These are phyloP conservation scores for Basipetospora chlamydospora DNA, from an alignment of 2,329 filamentous ascomycete species.

Conservation along the genomic window DNA sequence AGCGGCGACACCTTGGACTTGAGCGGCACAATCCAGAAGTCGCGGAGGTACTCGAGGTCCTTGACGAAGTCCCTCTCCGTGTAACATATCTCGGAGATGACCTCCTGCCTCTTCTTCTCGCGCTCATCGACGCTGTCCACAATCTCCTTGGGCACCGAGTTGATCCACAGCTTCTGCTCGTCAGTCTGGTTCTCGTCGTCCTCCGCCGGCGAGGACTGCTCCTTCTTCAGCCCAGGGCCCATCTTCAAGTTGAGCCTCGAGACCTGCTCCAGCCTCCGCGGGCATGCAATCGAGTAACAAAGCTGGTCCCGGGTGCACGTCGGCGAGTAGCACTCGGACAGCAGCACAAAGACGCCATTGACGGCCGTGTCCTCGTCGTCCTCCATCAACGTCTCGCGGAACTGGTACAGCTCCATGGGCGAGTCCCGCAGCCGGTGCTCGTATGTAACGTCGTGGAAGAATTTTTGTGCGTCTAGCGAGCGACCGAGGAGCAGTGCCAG, in stretches of 20 bases:
- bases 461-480: slow-evolving; percentile 92
- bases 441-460: slow-evolving; percentile 98
- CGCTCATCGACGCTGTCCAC: slow-evolving; percentile 78
- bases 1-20: slow-evolving; percentile 74
- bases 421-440: slow-evolving; percentile 91
- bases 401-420: slow-evolving; percentile 91
- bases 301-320: slow-evolving; percentile 91
- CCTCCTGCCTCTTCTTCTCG: slow-evolving; percentile 95
- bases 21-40: slow-evolving; percentile 96
- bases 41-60: slow-evolving; percentile 89
- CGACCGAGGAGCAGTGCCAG: slow-evolving; percentile 79
- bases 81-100: slow-evolving; percentile 97
- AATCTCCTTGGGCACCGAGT: slow-evolving; percentile 89
- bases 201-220: slow-evolving; percentile 49
- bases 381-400: slow-evolving; percentile 83
- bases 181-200: slow-evolving; percentile 74
- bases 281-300: slow-evolving; percentile 96
- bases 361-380: slow-evolving; percentile 60
- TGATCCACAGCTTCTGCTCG: slow-evolving; percentile 98
- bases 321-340: slow-evolving; percentile 96
- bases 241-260: slow-evolving; percentile 87
- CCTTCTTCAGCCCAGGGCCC: slow-evolving; percentile 67
- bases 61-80: slow-evolving; percentile 98
- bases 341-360: slow-evolving; percentile 88
- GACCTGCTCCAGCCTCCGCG: slow-evolving; percentile 83